Evolutionary conservation across 768 basidiomycete genomes (phyloP), one percentile per base, ranked within the genome.

Genomic region (Xerocomellus amylosporus): DNA sequence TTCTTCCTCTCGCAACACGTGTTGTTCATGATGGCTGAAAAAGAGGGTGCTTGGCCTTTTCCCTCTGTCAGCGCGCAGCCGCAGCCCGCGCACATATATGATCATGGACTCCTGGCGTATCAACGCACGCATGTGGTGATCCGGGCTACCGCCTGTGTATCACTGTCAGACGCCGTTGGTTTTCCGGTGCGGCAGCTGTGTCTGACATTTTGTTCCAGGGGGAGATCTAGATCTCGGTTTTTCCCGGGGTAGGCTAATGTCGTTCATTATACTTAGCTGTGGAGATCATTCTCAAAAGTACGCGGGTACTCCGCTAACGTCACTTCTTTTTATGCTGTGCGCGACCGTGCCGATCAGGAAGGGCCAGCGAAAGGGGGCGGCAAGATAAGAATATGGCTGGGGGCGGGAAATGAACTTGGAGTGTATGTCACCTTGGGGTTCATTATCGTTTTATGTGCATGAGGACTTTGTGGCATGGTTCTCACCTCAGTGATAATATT

Each of bases 1-100:
- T 48, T 53, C 50, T 55, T 50, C 49, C 39, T 45, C 33, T 30
- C 24, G 17, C 30, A 49, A 65, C 65, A 68, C 60, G 66, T 66
- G 65, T 66, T 54, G 26, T 33, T 34, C 44, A 28, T 46, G 53
- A 56, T 60, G 51, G 3, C 12, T n/a, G 49, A 49, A 46, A 58
- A 65, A 57, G 49, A 48, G 64, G 61, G 64, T 64, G 4, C 30
- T 20, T 46, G 46, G 36, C 28, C 19, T 38, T 51, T 48, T 26
- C 12, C n/a, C n/a, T 20, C 28, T 52, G 50, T 53, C 53, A 22
- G 45, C 28, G 43, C 51, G 53, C 61, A 53, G 56, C 54, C 41
- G 45, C 56, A 54, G 46, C 5, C 9, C 10, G 30, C 33, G 19
- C 13, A 37, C 41, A 20, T 44, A 33, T 24, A 28, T 45, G 24